Evolutionary conservation across 768 basidiomycete species (phyloP), one percentile per base, ranked within the genome.

Genomic region (Pleurotus djamor): DNA sequence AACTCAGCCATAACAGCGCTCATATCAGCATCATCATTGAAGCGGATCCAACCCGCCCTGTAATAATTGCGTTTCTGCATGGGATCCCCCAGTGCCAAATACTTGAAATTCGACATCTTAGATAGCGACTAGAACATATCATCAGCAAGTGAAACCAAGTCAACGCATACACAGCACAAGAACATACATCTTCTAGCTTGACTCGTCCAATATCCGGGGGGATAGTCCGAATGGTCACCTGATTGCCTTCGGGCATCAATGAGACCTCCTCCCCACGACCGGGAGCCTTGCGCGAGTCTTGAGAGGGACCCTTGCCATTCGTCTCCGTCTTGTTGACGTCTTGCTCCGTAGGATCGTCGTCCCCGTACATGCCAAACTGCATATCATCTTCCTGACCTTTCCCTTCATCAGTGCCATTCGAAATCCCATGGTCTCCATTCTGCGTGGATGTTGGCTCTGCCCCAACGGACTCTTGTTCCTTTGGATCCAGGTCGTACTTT

Each of bases 191-290:
- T 77, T 98, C 95, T 37, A 98, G 79, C 67, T 93, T 94, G 51
- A 89, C 76, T 36, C 95, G 87, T 34, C 92, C 91, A 66, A 95
- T 94, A 64, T 94, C 92, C 28, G 95, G 94, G 49, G 94, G 94
- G 63, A 97, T 94, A 14, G 94, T 95, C 60, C 94, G 87, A 68
- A 97, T 95, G 85, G 96, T 94, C 58, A 97, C 87, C 68, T 97
- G 90, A 65, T 92, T 92, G 21, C 91, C 92, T 66, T 94, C 91
- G 13, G 89, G 84, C 44, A 79, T 74, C 21, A 83, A 87, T 58
- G 85, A 83, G 59, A 87, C 77, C 68, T 94, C 92, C 68, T 93
- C 88, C 5, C 84, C 87, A 47, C 86, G 83, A 64, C 81, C 85
- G 59, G 65, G 71, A 48, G 79, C 80, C 64, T 71, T 83, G 64